These are phyloP conservation scores for Sodiomyces alkalinus DNA, from an alignment of 2,329 filamentous ascomycete genomes.

Conservation along the genomic window DNA sequence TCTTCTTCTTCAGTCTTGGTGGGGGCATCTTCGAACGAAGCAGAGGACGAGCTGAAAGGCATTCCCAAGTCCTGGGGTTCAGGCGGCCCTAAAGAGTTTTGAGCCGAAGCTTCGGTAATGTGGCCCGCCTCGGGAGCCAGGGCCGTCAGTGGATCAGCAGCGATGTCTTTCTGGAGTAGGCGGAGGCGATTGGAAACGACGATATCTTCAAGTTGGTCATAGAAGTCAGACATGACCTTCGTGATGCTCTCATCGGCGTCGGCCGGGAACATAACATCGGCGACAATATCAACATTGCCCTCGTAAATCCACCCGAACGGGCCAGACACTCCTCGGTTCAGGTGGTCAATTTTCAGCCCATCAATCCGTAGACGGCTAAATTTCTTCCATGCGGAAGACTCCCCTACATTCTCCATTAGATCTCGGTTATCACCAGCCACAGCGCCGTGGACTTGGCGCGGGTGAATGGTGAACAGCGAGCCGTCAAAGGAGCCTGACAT, in stretches of 20 bases:
- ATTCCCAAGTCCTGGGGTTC: conserved; percentile 3
- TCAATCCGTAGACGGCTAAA: conserved; percentile 87
- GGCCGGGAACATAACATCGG: conserved; percentile 85
- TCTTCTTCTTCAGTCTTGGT: conserved; percentile 22
- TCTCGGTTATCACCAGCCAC: conserved; percentile 46
- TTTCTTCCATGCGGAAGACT: conserved; percentile 78
- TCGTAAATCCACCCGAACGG: conserved; percentile 98
- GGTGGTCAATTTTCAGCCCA: conserved; percentile 83
- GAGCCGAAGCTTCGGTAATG: conserved; percentile 14
- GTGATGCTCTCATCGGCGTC: conserved; percentile 79
- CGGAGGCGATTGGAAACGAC: conserved; percentile 63
- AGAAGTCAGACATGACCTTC: conserved; percentile 94
- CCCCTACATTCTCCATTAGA: conserved; percentile 42
- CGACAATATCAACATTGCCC: conserved; percentile 90
- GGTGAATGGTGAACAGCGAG: conserved; percentile 93
- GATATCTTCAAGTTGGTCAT: conserved; percentile 86
- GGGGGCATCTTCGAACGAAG: conserved; percentile 5
- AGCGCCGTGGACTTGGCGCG: conserved; percentile 73
- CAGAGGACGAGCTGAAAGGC: conserved; percentile 1
- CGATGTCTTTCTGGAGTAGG: conserved; percentile 34
- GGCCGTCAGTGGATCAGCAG: conserved; percentile 8
- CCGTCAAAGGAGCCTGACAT: conserved; percentile 94
- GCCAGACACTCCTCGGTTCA: conserved; percentile 84
- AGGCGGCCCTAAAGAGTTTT: conserved; percentile 1
- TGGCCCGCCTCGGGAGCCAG: conserved; percentile 16